Conservation (phyloP, 129 eudicot species). For the Helichrysum umbraculigerum region DNA sequence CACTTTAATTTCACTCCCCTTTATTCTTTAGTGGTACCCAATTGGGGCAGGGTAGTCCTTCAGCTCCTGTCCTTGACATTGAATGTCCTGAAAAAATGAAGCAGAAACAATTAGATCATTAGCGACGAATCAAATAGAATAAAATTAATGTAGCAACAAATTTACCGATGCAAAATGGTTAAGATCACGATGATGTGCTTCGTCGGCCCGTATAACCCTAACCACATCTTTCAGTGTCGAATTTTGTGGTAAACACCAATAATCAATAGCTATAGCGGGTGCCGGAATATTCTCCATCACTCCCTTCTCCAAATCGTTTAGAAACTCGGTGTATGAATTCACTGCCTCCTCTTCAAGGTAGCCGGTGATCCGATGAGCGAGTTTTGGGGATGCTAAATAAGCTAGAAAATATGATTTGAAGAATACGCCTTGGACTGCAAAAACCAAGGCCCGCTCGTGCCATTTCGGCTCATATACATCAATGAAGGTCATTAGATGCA, state of each 20-base stretch:
- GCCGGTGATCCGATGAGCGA: constrained; percentile 53
- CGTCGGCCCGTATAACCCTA: constrained; percentile 47
- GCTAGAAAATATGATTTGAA: constrained; percentile 53
- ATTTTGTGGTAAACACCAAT: constrained; percentile 50
- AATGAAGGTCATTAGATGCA: constrained; percentile 61
- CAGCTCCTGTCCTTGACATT: constrained; percentile 51
- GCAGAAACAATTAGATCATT: background rate
- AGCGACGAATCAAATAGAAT: background rate
- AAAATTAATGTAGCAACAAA: background rate
- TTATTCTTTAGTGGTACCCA: constrained; percentile 45
- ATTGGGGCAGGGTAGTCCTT: constrained; percentile 62
- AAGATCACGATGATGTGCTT: constrained; percentile 55
- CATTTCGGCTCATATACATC: constrained; percentile 43
- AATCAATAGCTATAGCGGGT: constrained; percentile 55
- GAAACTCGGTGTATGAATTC: constrained; percentile 53
- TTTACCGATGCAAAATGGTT: constrained; percentile 52
- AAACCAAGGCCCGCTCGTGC: constrained; percentile 57
- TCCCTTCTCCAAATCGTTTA: constrained; percentile 49
- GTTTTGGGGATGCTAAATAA: constrained; percentile 53
- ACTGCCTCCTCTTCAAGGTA: constrained; percentile 60
- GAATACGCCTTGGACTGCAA: constrained; percentile 56
- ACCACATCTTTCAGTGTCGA: constrained; percentile 49
- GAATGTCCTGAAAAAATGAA: constrained; percentile 50
- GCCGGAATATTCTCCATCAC: constrained; percentile 44
- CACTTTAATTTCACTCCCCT: background rate